Conservation (phyloP, 305 asterid genomes). For the Fraxinus greggii region DNA sequence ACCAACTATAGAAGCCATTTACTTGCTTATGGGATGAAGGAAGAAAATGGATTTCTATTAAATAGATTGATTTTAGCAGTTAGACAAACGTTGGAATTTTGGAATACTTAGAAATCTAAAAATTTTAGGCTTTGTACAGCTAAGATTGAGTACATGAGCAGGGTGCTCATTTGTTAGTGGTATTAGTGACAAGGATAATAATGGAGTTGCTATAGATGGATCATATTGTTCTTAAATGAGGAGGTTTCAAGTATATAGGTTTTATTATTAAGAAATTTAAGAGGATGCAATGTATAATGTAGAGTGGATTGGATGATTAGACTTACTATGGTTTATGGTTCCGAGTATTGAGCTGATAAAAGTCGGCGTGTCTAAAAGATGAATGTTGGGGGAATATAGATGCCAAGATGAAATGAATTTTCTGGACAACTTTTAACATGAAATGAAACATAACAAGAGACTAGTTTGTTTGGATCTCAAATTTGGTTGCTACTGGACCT, state of each 20-base stretch:
- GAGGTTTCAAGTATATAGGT: neutral
- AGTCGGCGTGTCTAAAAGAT: neutral
- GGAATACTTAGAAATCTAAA: neutral
- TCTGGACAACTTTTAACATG: slow-evolving; percentile 1
- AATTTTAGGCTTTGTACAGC: neutral
- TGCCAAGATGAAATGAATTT: slow-evolving; percentile 5
- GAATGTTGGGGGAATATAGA: neutral
- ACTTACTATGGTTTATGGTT: neutral
- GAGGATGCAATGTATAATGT: neutral
- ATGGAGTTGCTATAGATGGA: neutral
- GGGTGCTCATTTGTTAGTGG: neutral
- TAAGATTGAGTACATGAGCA: neutral
- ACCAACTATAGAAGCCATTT: neutral
- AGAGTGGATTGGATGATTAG: neutral
- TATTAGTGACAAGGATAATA: neutral
- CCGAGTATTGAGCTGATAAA: neutral
- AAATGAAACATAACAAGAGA: slow-evolving; percentile 3
- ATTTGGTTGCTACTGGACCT: slow-evolving; percentile 1
- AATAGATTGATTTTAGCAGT: neutral
- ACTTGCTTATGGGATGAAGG: neutral
- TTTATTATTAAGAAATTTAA: neutral
- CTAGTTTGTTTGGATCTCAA: neutral
- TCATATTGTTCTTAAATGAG: neutral
- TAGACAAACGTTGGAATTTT: neutral
- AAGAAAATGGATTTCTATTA: neutral